Base-by-base conservation (phyloP, 352 stramenopile genomes). In the Globisporangium barbulae region DNA sequence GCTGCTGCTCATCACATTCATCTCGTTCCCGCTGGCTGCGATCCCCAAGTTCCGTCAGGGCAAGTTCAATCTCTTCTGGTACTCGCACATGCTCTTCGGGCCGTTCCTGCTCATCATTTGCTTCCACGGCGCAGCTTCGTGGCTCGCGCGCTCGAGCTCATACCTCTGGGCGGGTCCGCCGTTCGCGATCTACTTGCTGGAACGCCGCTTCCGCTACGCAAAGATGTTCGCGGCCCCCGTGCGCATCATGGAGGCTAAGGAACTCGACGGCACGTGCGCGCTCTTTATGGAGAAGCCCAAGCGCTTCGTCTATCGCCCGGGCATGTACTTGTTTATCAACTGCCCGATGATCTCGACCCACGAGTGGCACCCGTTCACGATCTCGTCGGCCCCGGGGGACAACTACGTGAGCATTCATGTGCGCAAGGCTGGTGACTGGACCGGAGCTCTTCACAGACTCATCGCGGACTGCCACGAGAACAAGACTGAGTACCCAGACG, bases 311-410 rank as follows among this genome's bases (percentile, higher is more conserved):
- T 91, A 89, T 70, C 75, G 74, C 7, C 85, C 85, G 1, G 85
- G 85, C 21, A 91, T 93, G 85, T 97, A 97, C 70, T 74, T 91
- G 57, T 97, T 94, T 61, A 74, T 98, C 53, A 94, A 97, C 64
- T 78, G 90, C 30, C 89, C 89, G 13, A 31, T 79, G 8, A 85
- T 98, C 53, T 95, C 86, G 28, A 64, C 67, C 5, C 74, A 88
- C 35, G 83, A 97, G 74, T 97, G 90, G 90, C 91, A 98, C 58
- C 90, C 91, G 50, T 98, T 97, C 74, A 97, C 87, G 12, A 89
- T 98, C 59, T 96, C 89, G 31, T 96, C 85, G 15, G 88, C 88
- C 41, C 90, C 90, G 22, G 71, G 70, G 0, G 87, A 97, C 73
- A 88, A 92, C 54, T 92, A 91, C 57, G 69, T 94, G 42, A 90